Evolutionary conservation across 2,329 filamentous ascomycete genomes (phyloP).

Genomic region (Trichoderma koningiopsis): DNA sequence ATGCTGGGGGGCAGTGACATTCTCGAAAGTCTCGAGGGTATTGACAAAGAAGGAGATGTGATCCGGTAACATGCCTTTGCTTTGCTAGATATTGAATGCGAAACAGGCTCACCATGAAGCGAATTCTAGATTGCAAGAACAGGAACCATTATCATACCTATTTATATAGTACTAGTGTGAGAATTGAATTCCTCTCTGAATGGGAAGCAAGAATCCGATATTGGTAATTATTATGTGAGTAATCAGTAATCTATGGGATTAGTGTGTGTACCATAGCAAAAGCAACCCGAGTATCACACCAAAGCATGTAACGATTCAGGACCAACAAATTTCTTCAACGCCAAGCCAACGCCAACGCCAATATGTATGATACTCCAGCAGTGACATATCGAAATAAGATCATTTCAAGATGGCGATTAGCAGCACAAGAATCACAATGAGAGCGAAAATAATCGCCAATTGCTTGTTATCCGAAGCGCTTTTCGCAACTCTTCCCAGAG

Average conservation of each 20-base stretch:
- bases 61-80: conserved; percentile 60
- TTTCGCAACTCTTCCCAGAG: conserved; percentile 70
- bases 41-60: conserved; percentile 71
- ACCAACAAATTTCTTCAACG: not conserved
- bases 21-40: conserved; percentile 77
- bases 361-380: not conserved
- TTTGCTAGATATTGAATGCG: not conserved
- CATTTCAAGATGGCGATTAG: conserved; percentile 82
- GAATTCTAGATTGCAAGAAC: conserved; percentile 21
- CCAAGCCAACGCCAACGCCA: not conserved
- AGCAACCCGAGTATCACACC: not conserved
- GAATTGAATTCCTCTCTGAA: not conserved
- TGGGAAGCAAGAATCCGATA: not conserved
- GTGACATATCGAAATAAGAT: not conserved
- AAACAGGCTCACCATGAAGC: not conserved
- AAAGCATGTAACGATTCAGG: not conserved
- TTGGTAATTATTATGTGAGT: not conserved
- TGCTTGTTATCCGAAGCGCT: conserved; percentile 85
- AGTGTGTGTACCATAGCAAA: not conserved
- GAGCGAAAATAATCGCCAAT: conserved; percentile 75
- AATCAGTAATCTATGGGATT: not conserved
- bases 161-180: conserved; percentile 7
- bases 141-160: conserved; percentile 16
- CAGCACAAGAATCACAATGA: conserved; percentile 81
- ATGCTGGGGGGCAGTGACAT: conserved; percentile 82